Percentiles rank a stretch among this genome's conserved stretches.
Conservation (phyloP, 495 filamentous ascomycete genomes). For the Lasiosphaeris hirsuta region DNA sequence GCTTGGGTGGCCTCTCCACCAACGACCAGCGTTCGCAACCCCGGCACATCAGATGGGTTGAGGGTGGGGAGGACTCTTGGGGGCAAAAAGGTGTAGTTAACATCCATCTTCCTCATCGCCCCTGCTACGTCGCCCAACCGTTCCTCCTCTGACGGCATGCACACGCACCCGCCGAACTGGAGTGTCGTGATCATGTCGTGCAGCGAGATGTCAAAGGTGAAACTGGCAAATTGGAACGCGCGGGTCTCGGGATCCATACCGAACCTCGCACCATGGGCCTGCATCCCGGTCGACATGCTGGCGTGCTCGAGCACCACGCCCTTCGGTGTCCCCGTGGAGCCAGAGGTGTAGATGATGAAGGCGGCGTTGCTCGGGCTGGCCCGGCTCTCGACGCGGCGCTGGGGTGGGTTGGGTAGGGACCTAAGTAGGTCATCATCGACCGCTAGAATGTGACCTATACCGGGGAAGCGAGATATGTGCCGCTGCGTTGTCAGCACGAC, state of each 20-base stretch:
- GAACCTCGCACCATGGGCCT: slow-evolving; percentile 35
- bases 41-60: slow-evolving; percentile 27
- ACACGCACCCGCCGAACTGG: slow-evolving; percentile 35
- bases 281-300: slow-evolving; percentile 34
- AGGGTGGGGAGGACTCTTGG: slow-evolving; percentile 20
- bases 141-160: slow-evolving; percentile 29
- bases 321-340: slow-evolving; percentile 27
- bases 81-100: slow-evolving; percentile 26
- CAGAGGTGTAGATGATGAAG: slow-evolving; percentile 49
- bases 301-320: slow-evolving; percentile 53
- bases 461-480: slow-evolving; percentile 7
- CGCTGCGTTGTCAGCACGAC: slow-evolving; percentile 43
- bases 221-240: slow-evolving; percentile 56
- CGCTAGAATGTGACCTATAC: slow-evolving; percentile 17
- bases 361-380: slow-evolving; percentile 16
- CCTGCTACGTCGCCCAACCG: slow-evolving; percentile 13
- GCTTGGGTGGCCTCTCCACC: slow-evolving; percentile 23
- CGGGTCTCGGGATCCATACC: slow-evolving; percentile 37
- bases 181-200: slow-evolving; percentile 56
- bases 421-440: slow-evolving; percentile 5
- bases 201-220: slow-evolving; percentile 57
- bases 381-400: no score
- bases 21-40: slow-evolving; percentile 23
- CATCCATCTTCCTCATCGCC: slow-evolving; percentile 15
- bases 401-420: no score